phyloP scores from a whole-genome alignment of 2,329 filamentous ascomycete genomes.

The Tolypocladium inflatum region DNA sequence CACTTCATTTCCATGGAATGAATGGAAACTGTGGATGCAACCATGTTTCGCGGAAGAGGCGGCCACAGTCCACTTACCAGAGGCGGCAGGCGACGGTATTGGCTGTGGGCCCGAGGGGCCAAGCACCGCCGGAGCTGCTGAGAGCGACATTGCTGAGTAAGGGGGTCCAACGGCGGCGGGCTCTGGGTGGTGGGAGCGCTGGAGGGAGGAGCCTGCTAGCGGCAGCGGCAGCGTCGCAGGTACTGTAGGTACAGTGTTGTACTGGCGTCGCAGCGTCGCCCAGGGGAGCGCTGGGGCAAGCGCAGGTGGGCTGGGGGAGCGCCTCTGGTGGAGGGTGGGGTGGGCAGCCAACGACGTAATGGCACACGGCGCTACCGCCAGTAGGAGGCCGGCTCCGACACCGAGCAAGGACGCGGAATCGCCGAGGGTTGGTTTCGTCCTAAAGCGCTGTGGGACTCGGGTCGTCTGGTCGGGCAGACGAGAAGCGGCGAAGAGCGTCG shows the following conservation, averaged over 20 bases:
- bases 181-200: neutral
- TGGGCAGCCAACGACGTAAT: slow-evolving; percentile 5
- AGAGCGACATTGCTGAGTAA: slow-evolving; percentile 4
- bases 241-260: neutral
- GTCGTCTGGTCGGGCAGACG: neutral
- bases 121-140: neutral
- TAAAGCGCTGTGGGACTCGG: neutral
- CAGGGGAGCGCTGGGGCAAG: neutral
- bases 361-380: slow-evolving; percentile 3
- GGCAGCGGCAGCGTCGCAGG: neutral
- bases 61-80: slow-evolving; percentile 4
- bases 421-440: neutral
- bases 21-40: slow-evolving; percentile 3
- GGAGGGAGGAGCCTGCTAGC: neutral
- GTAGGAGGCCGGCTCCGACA: neutral
- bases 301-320: neutral
- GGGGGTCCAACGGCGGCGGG: neutral
- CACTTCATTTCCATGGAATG: neutral
- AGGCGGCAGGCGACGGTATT: slow-evolving; percentile 1
- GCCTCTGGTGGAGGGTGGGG: neutral
- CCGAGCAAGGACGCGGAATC: slow-evolving; percentile 4
- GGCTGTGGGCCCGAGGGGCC: neutral
- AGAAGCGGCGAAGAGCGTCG: neutral
- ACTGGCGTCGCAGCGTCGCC: neutral
- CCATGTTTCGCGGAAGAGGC: neutral